These are phyloP conservation scores for Coccomyxa sp. DNA, from an alignment of 139 green algal species.

Conservation along the genomic window DNA sequence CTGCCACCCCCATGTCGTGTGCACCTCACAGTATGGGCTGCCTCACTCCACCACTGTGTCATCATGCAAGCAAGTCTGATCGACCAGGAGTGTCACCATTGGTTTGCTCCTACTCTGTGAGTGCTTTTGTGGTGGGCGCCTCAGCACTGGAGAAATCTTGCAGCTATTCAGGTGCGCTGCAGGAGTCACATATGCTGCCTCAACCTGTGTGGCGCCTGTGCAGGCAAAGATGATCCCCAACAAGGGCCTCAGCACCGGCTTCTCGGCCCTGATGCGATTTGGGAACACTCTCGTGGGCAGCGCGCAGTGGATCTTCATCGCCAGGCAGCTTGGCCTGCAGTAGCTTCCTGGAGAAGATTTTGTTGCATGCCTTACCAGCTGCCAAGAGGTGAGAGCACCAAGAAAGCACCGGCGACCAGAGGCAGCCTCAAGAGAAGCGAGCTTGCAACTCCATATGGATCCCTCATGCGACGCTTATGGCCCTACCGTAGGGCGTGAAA, in stretches of 20 bases:
- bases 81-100: not conserved
- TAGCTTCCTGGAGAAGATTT: no score
- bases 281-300: slow-evolving; percentile 26
- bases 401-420: no score
- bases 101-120: not conserved
- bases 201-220: no score
- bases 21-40: not conserved
- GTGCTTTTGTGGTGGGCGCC: not conserved
- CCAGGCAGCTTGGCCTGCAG: slow-evolving; percentile 16
- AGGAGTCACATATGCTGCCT: no score
- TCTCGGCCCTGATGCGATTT: slow-evolving; percentile 22
- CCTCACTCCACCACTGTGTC: not conserved
- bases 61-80: not conserved
- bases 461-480: no score
- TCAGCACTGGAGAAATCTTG: not conserved
- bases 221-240: slow-evolving; percentile 3
- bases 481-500: no score
- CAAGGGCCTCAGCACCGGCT: slow-evolving; percentile 2
- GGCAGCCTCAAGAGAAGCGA: no score
- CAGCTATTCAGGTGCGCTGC: not conserved
- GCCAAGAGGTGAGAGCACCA: no score
- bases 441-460: no score
- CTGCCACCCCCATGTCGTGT: not conserved
- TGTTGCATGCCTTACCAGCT: no score
- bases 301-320: slow-evolving; percentile 18